phyloP scores from a whole-genome alignment of 371 early-diverging fungal genomes.

The Mortierella sp. region DNA sequence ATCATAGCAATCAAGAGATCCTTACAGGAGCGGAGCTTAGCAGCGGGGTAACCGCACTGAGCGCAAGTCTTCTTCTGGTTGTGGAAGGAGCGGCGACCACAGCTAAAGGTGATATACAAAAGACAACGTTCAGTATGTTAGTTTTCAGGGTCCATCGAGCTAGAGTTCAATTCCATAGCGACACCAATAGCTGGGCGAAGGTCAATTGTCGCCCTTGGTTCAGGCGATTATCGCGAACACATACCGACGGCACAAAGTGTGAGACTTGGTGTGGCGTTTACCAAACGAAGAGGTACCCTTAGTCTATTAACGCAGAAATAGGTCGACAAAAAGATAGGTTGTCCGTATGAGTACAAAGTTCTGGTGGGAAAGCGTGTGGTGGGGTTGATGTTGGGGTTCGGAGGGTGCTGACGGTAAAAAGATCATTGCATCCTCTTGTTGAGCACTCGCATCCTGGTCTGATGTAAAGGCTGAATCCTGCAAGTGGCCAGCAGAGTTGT shows the following conservation, averaged over 20 bases:
- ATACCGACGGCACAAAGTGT: conserved; percentile 96
- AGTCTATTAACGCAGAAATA: conserved; percentile 70
- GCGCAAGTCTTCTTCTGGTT: conserved; percentile 99
- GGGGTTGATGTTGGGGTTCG: not conserved
- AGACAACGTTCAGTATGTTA: not conserved
- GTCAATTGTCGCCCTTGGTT: not conserved
- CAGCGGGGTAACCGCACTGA: conserved; percentile 99
- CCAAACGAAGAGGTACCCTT: conserved; percentile 99
- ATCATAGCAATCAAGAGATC: conserved; percentile 20
- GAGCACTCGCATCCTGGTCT: not conserved
- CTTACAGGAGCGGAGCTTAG: conserved; percentile 97
- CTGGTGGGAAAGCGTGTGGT: not conserved
- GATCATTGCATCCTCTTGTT: not conserved
- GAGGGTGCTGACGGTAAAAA: not conserved
- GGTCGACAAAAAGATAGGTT: conserved; percentile 5
- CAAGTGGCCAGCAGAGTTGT: too few relatives aligned
- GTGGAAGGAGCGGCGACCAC: conserved; percentile 99
- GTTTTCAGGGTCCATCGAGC: not conserved
- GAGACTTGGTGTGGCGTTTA: conserved; percentile 99
- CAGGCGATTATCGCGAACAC: not conserved
- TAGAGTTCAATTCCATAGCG: not conserved
- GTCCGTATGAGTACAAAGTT: conserved; percentile 2
- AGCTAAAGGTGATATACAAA: conserved; percentile 59
- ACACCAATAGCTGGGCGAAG: not conserved
- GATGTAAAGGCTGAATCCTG: not conserved